Evolutionary conservation across 352 stramenopile species (phyloP), one percentile per base, ranked within the genome.

Genomic region (Pilasporangium apinafurcum): DNA sequence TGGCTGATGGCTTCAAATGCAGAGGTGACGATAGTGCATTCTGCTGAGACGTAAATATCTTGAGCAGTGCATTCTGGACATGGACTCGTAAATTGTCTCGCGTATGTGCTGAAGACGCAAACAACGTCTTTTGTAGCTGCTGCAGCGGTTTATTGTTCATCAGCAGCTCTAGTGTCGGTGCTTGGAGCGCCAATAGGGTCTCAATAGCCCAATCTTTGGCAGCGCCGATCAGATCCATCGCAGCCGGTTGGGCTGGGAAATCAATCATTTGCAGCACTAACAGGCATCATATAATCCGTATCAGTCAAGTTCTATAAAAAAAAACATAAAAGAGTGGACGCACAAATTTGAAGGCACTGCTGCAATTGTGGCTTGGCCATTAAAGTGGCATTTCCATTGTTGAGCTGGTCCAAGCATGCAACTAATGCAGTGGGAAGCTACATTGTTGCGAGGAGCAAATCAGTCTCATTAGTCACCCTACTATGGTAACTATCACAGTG

Each of bases 181-280:
- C 22, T 17, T 44, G 34, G 21, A 68, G 14, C 31, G 56, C 43
- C 17, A 72, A 39, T 13, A 79, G 57, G 29, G 51, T 70, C 28
- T 79, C 63, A 21, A 65, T 62, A 16, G 66, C 63, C 66, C 66
- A 79, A 16, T 48, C 26, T 5, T 17, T 26, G 9, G 45, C 46
- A 12, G 37, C 28, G n/a, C 40, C 30, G 5, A 60, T 20, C 22
- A 47, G n/a, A n/a, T n/a, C n/a, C n/a, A n/a, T 31, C 5, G 26
- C 13, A 22, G 26, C 44, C 42, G 30, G 42, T 39, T 30, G 29
- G n/a, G 27, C 27, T 0, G 30, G 22, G 10, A 70, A 57, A 28
- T 56, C 57, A 18, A 68, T 64, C 63, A 79, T 68, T 47, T 75
- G 63, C 47, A 75, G 37, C 39, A 79, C 66, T 76, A 9, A 8